Percentiles rank a stretch among this genome's conserved stretches.
Conservation (phyloP, 2,329 filamentous ascomycete species). For the Colletotrichum simmondsii region DNA sequence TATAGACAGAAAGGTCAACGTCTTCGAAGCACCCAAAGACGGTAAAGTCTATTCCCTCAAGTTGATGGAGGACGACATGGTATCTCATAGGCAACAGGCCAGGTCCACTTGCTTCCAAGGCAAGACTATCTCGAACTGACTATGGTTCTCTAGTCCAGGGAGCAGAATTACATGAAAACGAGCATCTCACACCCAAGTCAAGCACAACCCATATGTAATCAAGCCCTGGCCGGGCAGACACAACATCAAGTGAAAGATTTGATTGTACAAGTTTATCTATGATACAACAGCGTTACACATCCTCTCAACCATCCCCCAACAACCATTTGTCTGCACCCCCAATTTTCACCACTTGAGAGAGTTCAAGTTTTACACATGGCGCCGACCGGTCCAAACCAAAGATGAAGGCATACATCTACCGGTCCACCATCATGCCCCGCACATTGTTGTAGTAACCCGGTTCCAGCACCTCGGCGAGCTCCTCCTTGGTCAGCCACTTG, state of each 20-base stretch:
- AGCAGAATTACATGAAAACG: not conserved
- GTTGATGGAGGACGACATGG: too few relatives aligned
- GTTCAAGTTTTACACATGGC: too few relatives aligned
- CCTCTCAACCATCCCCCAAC: conserved; percentile 36
- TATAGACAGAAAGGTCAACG: too few relatives aligned
- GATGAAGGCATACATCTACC: conserved; percentile 57
- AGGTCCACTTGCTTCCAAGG: not conserved
- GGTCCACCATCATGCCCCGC: conserved; percentile 84
- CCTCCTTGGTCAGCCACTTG: conserved; percentile 91
- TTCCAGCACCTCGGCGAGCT: conserved; percentile 76
- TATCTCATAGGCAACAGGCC: too few relatives aligned
- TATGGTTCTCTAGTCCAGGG: not conserved
- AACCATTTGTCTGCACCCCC: not conserved
- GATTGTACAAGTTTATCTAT: conserved; percentile 46
- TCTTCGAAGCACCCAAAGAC: too few relatives aligned
- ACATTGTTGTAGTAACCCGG: conserved; percentile 78
- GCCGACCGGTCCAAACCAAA: too few relatives aligned
- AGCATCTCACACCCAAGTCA: not conserved
- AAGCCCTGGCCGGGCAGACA: not conserved
- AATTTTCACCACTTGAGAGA: too few relatives aligned
- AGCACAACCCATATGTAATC: not conserved
- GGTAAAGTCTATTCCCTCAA: too few relatives aligned
- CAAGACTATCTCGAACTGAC: not conserved
- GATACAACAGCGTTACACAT: conserved; percentile 46
- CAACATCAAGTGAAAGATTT: conserved; percentile 25